Base-by-base conservation (phyloP, 495 filamentous ascomycete species). In the Penicillium cataractarum region DNA sequence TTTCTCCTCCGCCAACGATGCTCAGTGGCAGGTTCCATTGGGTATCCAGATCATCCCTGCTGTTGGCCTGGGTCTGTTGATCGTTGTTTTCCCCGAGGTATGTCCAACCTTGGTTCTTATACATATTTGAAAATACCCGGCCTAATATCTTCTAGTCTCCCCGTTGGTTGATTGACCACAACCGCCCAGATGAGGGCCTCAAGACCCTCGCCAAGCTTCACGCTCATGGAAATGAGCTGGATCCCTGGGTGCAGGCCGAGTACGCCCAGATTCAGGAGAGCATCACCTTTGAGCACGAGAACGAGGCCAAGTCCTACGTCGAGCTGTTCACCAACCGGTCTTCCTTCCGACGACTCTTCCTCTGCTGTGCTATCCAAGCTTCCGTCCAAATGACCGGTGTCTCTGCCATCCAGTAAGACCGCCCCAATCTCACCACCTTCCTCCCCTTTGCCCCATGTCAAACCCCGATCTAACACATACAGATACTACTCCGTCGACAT, bases 361-460 rank as follows among this genome's bases (percentile, higher is more conserved):
- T 92, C 17, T 87, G 86, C 57, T 85, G 83, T 66, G 77, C 89
- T 0, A 71, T 92, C 19, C 89, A 91, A 70, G 88, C 87, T 6
- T 86, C 85, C 1, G 81, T 86, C 17, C 89, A 92, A 66, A 88
- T 91, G 88, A 91, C 89, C 0, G 89, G 89, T 61, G 88, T 90
- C 4, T 86, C 83, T 4, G 88, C 88, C 0, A 90, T 91, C 66
- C 88, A 91, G 77, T 79, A 67, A 76, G 65, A 24, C 32, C 6
- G 0, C 39, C 22, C 6, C 57, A 24, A 26, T 37, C 21, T 17
- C 21, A 22, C 33, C 8, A 19, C 49, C 40, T n/a, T 3, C 4
- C 13, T 9, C 9, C 19, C 24, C 57, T 55, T 19, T 22, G 0
- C 13, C 26, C 1, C 8, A 0, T 1, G 10, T 12, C 12, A 2